phyloP scores from a whole-genome alignment of 2,329 filamentous ascomycete species.

The Calonectria naviculata region DNA sequence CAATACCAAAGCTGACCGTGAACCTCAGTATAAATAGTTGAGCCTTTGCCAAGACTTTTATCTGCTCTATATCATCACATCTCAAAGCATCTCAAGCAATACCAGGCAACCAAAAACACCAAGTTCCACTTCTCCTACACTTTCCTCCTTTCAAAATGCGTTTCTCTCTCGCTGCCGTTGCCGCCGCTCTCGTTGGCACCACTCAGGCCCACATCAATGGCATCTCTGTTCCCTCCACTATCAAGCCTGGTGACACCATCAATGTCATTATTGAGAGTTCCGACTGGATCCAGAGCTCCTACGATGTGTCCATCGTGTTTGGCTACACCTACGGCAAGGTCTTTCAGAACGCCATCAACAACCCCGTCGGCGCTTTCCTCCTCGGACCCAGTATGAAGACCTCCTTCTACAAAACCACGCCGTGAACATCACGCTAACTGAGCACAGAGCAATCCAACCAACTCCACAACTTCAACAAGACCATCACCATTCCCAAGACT shows the following conservation, averaged over 20 bases:
- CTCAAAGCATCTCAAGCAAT: neutral
- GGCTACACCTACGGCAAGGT: conserved; percentile 45
- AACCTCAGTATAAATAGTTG: conserved; percentile 1
- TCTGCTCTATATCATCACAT: neutral
- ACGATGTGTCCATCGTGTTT: conserved; percentile 57
- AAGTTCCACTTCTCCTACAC: neutral
- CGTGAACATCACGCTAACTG: neutral
- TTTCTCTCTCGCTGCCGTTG: conserved; percentile 32
- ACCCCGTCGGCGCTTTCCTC: conserved; percentile 44
- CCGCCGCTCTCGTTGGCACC: conserved; percentile 33
- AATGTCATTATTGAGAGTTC: conserved; percentile 51
- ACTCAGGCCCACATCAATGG: conserved; percentile 54
- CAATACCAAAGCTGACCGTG: neutral
- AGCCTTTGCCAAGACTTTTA: neutral
- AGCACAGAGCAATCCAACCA: neutral
- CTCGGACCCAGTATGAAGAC: conserved; percentile 48
- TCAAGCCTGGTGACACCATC: conserved; percentile 51
- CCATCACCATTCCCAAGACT: neutral
- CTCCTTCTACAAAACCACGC: neutral
- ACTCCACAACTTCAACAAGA: neutral
- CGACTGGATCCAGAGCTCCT: conserved; percentile 57
- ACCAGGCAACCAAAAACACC: neutral
- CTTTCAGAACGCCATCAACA: conserved; percentile 26
- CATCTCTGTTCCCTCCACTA: conserved; percentile 53
- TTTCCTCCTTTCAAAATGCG: conserved; percentile 30